phyloP scores from a whole-genome alignment of 2,329 filamentous ascomycete species.

The Drechslera avenae region DNA sequence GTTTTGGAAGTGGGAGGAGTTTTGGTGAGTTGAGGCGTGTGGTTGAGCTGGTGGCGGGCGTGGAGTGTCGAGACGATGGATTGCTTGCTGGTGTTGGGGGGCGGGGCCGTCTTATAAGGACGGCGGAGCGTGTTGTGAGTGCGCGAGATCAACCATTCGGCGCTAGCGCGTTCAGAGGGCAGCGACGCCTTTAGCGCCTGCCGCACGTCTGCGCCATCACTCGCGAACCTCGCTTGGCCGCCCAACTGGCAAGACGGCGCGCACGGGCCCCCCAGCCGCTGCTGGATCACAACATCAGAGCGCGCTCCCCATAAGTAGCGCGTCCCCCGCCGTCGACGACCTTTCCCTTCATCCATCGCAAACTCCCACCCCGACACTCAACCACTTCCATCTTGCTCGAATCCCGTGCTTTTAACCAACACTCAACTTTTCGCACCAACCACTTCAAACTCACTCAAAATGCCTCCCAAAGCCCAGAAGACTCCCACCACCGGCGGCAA shows the following conservation, averaged over 20 bases:
- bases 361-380: conserved; percentile 39
- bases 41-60: conserved; percentile 36
- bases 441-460: conserved; percentile 57
- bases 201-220: conserved; percentile 28
- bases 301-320: conserved; percentile 50
- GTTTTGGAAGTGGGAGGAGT: conserved; percentile 37
- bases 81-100: conserved; percentile 48
- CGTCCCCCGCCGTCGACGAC: conserved; percentile 49
- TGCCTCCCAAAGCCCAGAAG: conserved; percentile 99
- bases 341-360: conserved; percentile 50
- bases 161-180: conserved; percentile 37
- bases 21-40: conserved; percentile 25
- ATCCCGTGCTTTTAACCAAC: conserved; percentile 16
- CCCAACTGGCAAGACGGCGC: conserved; percentile 29
- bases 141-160: conserved; percentile 48
- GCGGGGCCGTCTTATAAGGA: conserved; percentile 50
- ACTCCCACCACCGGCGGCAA: conserved; percentile 93
- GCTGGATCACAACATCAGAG: conserved; percentile 49
- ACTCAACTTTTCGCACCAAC: conserved; percentile 14
- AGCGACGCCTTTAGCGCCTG: conserved; percentile 24
- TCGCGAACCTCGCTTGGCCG: conserved; percentile 31
- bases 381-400: conserved; percentile 29
- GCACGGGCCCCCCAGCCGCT: conserved; percentile 41
- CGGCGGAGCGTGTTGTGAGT: conserved; percentile 45
- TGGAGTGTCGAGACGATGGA: conserved; percentile 47